Conservation (phyloP, 2,329 filamentous ascomycete genomes). For the Basipetospora chlamydospora region DNA sequence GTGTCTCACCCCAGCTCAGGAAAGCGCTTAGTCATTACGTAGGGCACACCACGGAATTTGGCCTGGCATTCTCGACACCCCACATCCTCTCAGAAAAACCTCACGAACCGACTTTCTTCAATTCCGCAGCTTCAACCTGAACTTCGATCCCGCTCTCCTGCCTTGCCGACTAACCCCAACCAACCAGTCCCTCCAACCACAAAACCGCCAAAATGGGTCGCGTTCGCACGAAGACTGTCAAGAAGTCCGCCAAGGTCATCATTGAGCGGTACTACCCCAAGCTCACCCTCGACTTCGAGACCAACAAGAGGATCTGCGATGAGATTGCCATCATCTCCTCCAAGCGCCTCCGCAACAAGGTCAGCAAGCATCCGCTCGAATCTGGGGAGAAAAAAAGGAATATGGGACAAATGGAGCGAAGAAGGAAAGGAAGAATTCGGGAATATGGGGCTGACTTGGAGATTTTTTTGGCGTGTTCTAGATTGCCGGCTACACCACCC, state of each 20-base stretch:
- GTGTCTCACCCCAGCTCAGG: too few species aligned
- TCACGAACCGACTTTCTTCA: too few species aligned
- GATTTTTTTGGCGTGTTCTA: conserved; percentile 19
- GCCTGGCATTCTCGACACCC: not conserved
- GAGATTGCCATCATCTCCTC: conserved; percentile 98
- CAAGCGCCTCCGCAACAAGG: conserved; percentile 99
- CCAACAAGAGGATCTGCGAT: conserved; percentile 99
- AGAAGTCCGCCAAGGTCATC: conserved; percentile 93
- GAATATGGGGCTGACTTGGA: conserved; percentile 11
- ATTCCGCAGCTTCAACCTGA: too few species aligned
- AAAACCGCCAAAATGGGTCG: conserved; percentile 53
- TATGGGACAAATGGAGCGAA: too few species aligned
- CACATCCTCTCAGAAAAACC: not conserved
- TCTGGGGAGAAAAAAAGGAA: not conserved
- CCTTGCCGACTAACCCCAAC: not conserved
- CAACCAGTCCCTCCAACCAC: conserved; percentile 17
- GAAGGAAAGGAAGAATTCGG: too few species aligned
- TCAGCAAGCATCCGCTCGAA: conserved; percentile 22
- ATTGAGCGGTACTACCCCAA: conserved; percentile 98
- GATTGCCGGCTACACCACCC: conserved; percentile 98
- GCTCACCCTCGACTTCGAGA: conserved; percentile 99
- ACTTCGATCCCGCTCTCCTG: not conserved
- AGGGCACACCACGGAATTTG: too few species aligned
- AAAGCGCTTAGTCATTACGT: too few species aligned
- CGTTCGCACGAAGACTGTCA: conserved; percentile 56